Evolutionary conservation across 2,329 filamentous ascomycete genomes (phyloP).

Genomic region (Colletotrichum sp.): DNA sequence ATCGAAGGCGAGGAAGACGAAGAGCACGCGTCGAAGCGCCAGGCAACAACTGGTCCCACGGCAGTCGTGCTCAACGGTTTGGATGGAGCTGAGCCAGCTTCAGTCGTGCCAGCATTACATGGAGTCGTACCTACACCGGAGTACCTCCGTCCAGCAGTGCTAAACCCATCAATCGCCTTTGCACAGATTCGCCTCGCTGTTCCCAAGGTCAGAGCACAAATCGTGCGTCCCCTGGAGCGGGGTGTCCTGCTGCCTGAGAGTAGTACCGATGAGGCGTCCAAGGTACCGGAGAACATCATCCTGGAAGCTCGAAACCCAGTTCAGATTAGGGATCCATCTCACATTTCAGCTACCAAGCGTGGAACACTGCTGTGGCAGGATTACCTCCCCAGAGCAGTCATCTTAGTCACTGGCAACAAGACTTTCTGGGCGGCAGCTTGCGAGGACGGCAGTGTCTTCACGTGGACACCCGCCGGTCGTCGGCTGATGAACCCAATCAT

Average conservation of each 20-base stretch:
- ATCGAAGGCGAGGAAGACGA: conserved; percentile 80
- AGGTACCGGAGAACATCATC: conserved; percentile 72
- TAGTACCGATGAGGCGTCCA: conserved; percentile 64
- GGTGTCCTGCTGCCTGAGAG: conserved; percentile 60
- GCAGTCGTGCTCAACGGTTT: conserved; percentile 78
- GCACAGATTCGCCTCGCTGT: conserved; percentile 88
- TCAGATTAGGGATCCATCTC: conserved; percentile 79
- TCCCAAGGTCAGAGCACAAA: conserved; percentile 82
- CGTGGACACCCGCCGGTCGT: conserved; percentile 91
- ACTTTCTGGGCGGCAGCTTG: conserved; percentile 93
- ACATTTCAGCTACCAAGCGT: conserved; percentile 81
- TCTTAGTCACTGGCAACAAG: conserved; percentile 90
- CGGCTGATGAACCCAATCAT: conserved; percentile 84
- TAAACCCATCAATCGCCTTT: conserved; percentile 80
- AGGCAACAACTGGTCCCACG: conserved; percentile 70
- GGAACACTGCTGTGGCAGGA: conserved; percentile 91
- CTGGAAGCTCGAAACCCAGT: conserved; percentile 89
- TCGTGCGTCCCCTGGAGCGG: conserved; percentile 80
- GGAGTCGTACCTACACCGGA: conserved; percentile 76
- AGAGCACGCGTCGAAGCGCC: conserved; percentile 54
- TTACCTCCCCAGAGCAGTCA: conserved; percentile 82
- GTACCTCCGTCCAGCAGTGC: conserved; percentile 84
- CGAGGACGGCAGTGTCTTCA: conserved; percentile 88
- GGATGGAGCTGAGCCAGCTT: conserved; percentile 79
- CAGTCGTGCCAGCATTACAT: conserved; percentile 62